Evolutionary conservation across 176 grass and related monocot species (phyloP).

Genomic region (Bothriochloa decipiens): DNA sequence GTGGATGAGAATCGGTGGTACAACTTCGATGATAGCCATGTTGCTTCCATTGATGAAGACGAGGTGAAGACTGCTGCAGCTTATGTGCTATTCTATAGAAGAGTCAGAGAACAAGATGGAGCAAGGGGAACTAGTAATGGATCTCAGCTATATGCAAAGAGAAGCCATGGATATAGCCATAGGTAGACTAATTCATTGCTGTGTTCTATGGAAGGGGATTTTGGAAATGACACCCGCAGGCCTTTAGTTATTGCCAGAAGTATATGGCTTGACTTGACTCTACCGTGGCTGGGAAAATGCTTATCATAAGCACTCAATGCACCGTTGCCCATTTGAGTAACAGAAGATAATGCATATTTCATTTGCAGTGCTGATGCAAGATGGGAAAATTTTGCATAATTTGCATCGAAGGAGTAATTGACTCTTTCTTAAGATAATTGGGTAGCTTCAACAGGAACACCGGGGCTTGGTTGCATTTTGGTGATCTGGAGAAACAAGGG

Average conservation of each 20-base stretch:
- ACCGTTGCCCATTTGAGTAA: background rate
- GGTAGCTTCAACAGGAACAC: background rate
- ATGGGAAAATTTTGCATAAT: background rate
- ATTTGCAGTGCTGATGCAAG: background rate
- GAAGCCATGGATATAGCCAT: conserved; percentile 53
- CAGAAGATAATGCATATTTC: background rate
- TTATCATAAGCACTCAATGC: background rate
- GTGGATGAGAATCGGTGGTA: conserved; percentile 94
- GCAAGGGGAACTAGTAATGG: conserved; percentile 58
- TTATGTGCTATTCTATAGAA: conserved; percentile 96
- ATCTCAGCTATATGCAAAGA: conserved; percentile 48
- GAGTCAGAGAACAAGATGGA: conserved; percentile 63
- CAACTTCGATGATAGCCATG: conserved; percentile 98
- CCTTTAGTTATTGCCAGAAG: background rate
- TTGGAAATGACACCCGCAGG: background rate
- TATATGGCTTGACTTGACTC: conserved; percentile 1
- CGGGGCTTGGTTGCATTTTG: background rate
- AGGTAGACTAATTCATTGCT: conserved; percentile 52
- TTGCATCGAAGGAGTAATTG: background rate
- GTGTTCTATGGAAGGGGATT: conserved; percentile 15
- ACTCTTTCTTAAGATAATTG: conserved; percentile 23
- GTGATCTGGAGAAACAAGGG: conserved; percentile 1
- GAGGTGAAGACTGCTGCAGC: conserved; percentile 96
- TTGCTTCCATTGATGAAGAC: conserved; percentile 79
- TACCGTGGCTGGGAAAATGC: background rate